These are phyloP conservation scores for Pythium coloratum DNA, from an alignment of 352 stramenopile species.

Conservation along the genomic window DNA sequence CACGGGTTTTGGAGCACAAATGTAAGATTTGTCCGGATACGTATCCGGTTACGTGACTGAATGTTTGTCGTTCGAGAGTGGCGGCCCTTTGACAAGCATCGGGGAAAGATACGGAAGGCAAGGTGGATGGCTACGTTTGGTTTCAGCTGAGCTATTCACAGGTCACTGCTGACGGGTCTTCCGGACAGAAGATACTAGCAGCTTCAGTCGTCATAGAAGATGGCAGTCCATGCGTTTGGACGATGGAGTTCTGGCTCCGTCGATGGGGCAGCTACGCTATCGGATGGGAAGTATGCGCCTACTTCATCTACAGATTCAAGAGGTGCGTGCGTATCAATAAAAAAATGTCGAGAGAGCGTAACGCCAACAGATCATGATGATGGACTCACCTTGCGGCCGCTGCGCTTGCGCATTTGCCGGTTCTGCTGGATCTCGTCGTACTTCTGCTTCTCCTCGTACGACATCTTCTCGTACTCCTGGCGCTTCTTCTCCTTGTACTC, in stretches of 20 bases:
- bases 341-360: too few species aligned
- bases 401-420: slow-evolving; percentile 67
- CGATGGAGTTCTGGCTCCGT: background rate
- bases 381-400: slow-evolving; percentile 50
- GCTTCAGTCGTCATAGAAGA: background rate
- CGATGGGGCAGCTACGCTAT: background rate
- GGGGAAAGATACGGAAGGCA: background rate
- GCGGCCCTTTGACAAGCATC: slow-evolving; percentile 25
- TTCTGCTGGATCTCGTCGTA: slow-evolving; percentile 73
- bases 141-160: slow-evolving; percentile 7
- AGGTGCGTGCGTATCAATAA: too few species aligned
- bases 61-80: slow-evolving; percentile 29
- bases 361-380: too few species aligned
- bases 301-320: background rate
- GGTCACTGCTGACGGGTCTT: background rate
- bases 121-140: slow-evolving; percentile 8
- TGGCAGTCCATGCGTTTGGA: background rate
- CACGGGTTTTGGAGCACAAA: slow-evolving; percentile 22
- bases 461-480: slow-evolving; percentile 73
- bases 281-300: background rate
- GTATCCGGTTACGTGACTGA: slow-evolving; percentile 30
- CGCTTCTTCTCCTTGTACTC: slow-evolving; percentile 79
- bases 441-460: slow-evolving; percentile 82
- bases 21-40: slow-evolving; percentile 30
- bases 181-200: background rate